Evolutionary conservation across 2,329 filamentous ascomycete species (phyloP).

Genomic region (Colletotrichum navitas): DNA sequence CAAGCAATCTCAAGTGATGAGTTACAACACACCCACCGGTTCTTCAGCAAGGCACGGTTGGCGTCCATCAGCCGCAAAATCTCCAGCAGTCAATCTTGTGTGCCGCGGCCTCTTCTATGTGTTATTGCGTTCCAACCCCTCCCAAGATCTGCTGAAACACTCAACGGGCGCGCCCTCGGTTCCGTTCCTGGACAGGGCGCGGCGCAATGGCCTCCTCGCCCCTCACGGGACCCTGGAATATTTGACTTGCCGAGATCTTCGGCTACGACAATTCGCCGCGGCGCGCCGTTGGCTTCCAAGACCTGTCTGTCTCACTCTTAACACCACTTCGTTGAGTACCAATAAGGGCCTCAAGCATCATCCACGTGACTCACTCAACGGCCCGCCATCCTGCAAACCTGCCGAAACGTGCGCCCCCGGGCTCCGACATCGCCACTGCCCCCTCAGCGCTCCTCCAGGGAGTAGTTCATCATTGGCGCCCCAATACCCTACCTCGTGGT

Average conservation of each 20-base stretch:
- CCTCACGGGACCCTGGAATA: neutral
- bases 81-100: neutral
- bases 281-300: neutral
- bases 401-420: slow-evolving; percentile 2
- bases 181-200: neutral
- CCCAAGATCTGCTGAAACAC: neutral
- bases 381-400: neutral
- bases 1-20: neutral
- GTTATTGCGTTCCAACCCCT: neutral
- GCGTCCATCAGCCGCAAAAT: neutral
- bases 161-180: neutral
- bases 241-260: slow-evolving; percentile 6
- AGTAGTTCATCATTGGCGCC: slow-evolving; percentile 21
- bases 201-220: neutral
- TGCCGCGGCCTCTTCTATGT: neutral
- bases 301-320: slow-evolving; percentile 30
- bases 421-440: slow-evolving; percentile 28
- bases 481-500: slow-evolving; percentile 14
- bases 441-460: slow-evolving; percentile 7
- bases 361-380: slow-evolving; percentile 22
- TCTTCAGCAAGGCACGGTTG: neutral
- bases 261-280: slow-evolving; percentile 9
- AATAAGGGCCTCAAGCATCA: neutral
- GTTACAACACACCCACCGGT: neutral
- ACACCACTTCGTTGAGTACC: neutral